Base-by-base conservation (phyloP, 192 early-diverging fungal genomes). In the Chytriomyces confervae region DNA sequence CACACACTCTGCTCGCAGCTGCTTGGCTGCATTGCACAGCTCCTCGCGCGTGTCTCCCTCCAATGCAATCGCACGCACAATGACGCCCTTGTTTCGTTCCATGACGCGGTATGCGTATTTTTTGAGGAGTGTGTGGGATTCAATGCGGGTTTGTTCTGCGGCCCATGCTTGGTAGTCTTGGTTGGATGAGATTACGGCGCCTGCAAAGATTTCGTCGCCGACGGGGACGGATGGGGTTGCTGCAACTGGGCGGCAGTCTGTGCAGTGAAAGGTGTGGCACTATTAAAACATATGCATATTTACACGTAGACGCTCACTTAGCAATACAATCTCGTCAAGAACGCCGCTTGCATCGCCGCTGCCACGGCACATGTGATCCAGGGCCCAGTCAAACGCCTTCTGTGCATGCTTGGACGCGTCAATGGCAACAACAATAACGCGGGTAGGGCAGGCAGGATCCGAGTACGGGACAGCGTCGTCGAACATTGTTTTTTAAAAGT, bases 381-480 rank as follows among this genome's bases (percentile, higher is more conserved):
- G 3, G 62, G 23, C 11, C 62, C 62, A 63, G 62, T 13, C 11
- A 36, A 63, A 63, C 18, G 62, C 62, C 9, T 11, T 13, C 9
- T 63, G 23, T 11, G 62, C 13, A 36, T 20, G 20, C 53, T 67
- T 47, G 23, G 66, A 67, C 13, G 11, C 66, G 44, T 67, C 66
- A 23, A 67, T 8, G n/a, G 66, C 66, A 10, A 67, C 45, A 23
- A 29, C 43, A 46, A 67, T 67, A n/a, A 67, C 45, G n/a, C 66
- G 27, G 7, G 69, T 51, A 2, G 7, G 50, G 29, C 20, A 24
- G 16, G 69, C 8, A 9, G 69, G 69, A 23, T 50, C 7, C 50
- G 69, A 57, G 69, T 53, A 71, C 8, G 69, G 50, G 69, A 71
- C 18, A 6, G 50, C 69, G 69, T 71, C 69, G 53, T 71, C 69